phyloP scores from a whole-genome alignment of 2,329 filamentous ascomycete genomes.

The Nigrospora sphaerica region DNA sequence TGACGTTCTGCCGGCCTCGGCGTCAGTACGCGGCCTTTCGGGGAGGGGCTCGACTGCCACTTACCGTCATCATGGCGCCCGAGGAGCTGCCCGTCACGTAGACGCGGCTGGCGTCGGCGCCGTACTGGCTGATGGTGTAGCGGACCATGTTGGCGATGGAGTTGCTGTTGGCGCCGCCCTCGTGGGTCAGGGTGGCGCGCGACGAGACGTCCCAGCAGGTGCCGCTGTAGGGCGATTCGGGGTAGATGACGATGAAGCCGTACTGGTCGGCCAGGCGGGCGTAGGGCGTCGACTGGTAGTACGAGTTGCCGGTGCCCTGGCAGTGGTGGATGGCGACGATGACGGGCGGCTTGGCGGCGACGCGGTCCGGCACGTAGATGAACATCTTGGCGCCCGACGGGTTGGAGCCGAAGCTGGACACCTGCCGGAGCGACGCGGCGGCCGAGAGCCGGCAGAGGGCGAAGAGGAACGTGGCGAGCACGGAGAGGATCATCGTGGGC shows the following conservation, averaged over 20 bases:
- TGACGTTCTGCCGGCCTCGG: constrained; percentile 26
- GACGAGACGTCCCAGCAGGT: constrained; percentile 54
- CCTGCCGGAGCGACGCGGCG: constrained; percentile 14
- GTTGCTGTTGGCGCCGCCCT: constrained; percentile 47
- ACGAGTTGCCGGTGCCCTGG: constrained; percentile 39
- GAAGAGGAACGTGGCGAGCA: constrained; percentile 3
- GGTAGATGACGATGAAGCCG: constrained; percentile 46
- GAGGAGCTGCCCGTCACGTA: constrained; percentile 42
- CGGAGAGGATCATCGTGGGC: constrained; percentile 4
- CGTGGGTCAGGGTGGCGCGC: constrained; percentile 30
- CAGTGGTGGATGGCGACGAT: constrained; percentile 50
- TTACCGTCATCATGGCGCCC: constrained; percentile 40
- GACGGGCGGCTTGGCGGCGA: constrained; percentile 33
- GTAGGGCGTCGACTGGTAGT: constrained; percentile 42
- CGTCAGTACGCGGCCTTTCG: not conserved
- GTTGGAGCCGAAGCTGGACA: constrained; percentile 22
- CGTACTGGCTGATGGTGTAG: constrained; percentile 42
- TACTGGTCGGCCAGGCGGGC: constrained; percentile 30
- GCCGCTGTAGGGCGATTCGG: constrained; percentile 41
- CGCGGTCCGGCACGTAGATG: constrained; percentile 30
- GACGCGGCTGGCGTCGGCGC: constrained; percentile 39
- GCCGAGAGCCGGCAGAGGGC: constrained; percentile 7
- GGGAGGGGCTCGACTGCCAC: not conserved
- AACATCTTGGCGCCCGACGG: constrained; percentile 36
- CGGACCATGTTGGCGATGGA: constrained; percentile 52